Conservation (phyloP, 495 filamentous ascomycete species). For the Endocarpon pusillum region DNA sequence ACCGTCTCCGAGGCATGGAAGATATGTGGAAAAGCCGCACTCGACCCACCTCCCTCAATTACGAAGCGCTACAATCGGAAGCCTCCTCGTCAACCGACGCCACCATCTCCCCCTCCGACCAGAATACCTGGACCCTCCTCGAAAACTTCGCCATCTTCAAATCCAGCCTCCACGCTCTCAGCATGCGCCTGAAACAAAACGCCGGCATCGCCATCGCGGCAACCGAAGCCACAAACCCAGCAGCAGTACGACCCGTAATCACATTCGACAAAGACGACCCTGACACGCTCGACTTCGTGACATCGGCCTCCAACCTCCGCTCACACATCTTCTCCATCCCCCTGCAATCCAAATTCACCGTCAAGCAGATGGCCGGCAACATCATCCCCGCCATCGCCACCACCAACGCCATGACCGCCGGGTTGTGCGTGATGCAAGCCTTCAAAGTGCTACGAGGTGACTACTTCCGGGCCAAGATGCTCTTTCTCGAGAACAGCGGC, state of each 20-base stretch:
- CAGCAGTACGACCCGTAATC: slow-evolving; percentile 43
- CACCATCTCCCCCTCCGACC: slow-evolving; percentile 44
- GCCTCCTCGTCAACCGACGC: slow-evolving; percentile 32
- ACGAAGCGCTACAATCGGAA: slow-evolving; percentile 32
- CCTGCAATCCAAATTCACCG: slow-evolving; percentile 78
- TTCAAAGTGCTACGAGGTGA: slow-evolving; percentile 78
- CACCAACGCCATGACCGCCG: slow-evolving; percentile 90
- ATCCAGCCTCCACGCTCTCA: slow-evolving; percentile 51
- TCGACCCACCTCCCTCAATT: slow-evolving; percentile 57
- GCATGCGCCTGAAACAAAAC: slow-evolving; percentile 53
- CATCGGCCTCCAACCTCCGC: slow-evolving; percentile 74
- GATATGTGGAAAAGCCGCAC: slow-evolving; percentile 89
- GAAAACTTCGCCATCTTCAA: slow-evolving; percentile 80
- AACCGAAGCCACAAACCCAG: slow-evolving; percentile 30
- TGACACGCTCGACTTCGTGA: slow-evolving; percentile 90
- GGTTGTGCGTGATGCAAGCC: slow-evolving; percentile 80
- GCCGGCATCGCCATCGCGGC: no score
- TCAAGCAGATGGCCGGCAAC: slow-evolving; percentile 98
- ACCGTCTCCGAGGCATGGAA: slow-evolving; percentile 70
- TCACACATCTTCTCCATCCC: slow-evolving; percentile 78
- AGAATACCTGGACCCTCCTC: slow-evolving; percentile 58
- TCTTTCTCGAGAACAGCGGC: slow-evolving; percentile 64
- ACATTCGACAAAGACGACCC: slow-evolving; percentile 94
- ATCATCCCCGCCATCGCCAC: slow-evolving; percentile 98
- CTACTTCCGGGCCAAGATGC: slow-evolving; percentile 42